These are phyloP conservation scores for Chlamydomonas urium DNA, from an alignment of 139 green algal genomes.

Conservation along the genomic window DNA sequence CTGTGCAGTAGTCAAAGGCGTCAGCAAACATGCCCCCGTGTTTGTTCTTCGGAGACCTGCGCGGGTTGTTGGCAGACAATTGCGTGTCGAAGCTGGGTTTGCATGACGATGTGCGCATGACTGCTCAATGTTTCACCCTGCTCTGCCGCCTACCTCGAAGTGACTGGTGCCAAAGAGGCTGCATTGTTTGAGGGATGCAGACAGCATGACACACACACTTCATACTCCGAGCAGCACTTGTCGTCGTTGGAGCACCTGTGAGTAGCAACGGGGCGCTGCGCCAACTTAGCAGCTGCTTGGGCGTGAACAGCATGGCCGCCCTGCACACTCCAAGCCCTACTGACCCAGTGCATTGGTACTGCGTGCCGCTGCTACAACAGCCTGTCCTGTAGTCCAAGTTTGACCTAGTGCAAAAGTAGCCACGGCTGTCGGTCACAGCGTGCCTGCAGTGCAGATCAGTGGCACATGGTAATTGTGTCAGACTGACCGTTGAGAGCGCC, in stretches of 20 bases:
- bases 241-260: constrained; percentile 57
- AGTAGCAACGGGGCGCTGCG: background rate
- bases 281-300: background rate
- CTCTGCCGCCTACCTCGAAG: constrained; percentile 17
- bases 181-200: constrained; percentile 49
- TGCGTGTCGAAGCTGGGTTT: too few relatives aligned
- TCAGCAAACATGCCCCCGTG: constrained; percentile 57
- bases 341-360: constrained; percentile 48
- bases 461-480: background rate
- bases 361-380: constrained; percentile 55
- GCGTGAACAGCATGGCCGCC: background rate
- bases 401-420: constrained; percentile 49
- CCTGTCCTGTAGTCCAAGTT: constrained; percentile 49
- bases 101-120: too few relatives aligned
- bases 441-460: constrained; percentile 23
- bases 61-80: background rate
- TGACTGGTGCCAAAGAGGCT: constrained; percentile 11
- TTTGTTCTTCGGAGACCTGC: constrained; percentile 28
- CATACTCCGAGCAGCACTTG: constrained; percentile 68
- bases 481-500: background rate
- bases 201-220: constrained; percentile 82
- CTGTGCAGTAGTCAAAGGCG: constrained; percentile 65
- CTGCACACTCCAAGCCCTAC: background rate
- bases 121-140: too few relatives aligned
- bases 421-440: constrained; percentile 55